These are phyloP conservation scores for Barnettozyma sucrosica DNA, from an alignment of 805 yeast species.

Conservation along the genomic window DNA sequence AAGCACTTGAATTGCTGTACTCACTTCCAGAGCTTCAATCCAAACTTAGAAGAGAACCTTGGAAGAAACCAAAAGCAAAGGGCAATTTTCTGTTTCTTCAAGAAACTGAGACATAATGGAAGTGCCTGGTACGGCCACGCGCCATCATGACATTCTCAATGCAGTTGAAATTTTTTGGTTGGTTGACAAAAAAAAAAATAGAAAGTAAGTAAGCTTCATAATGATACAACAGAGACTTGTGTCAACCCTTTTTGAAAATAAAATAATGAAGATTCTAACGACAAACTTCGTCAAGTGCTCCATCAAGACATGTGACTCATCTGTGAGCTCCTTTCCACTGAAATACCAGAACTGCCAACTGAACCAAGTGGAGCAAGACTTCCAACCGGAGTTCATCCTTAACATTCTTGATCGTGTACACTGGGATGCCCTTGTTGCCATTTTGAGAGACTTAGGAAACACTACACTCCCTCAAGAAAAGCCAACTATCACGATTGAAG, in stretches of 20 bases:
- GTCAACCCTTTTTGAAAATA: background rate
- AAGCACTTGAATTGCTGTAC: background rate
- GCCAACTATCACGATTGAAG: slow-evolving; percentile 36
- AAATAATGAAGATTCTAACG: slow-evolving; percentile 82
- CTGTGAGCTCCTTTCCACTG: slow-evolving; percentile 77
- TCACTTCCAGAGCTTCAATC: background rate
- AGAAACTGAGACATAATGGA: too few relatives aligned
- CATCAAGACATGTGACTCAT: slow-evolving; percentile 68
- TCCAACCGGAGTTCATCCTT: slow-evolving; percentile 70
- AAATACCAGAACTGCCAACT: slow-evolving; percentile 62
- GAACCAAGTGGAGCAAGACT: slow-evolving; percentile 67
- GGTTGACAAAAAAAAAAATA: too few relatives aligned
- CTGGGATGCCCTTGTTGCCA: slow-evolving; percentile 79
- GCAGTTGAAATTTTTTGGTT: background rate
- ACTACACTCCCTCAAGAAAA: slow-evolving; percentile 50
- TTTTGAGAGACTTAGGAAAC: slow-evolving; percentile 63
- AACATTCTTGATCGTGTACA: slow-evolving; percentile 77
- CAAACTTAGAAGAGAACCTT: too few relatives aligned
- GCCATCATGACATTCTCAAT: background rate
- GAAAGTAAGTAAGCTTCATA: background rate
- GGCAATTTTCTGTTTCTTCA: too few relatives aligned
- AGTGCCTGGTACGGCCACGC: background rate
- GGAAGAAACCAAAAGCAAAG: too few relatives aligned
- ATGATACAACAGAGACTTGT: background rate
- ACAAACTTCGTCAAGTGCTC: slow-evolving; percentile 96